phyloP scores from a whole-genome alignment of 1,284 basidiomycete species.

The Marasmius sp. region DNA sequence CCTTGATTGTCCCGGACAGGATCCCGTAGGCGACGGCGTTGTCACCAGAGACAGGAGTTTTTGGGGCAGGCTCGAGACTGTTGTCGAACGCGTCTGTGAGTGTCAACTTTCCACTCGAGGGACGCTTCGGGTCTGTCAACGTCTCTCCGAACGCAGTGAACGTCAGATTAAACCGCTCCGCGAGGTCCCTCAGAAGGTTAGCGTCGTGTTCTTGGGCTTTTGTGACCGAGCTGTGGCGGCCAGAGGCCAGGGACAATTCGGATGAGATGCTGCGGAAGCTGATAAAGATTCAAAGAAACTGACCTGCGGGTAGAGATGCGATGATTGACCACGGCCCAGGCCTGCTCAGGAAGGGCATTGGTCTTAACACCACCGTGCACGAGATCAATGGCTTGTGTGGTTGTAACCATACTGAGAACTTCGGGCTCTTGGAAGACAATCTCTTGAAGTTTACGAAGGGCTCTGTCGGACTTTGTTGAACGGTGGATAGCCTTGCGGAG shows the following conservation, averaged over 20 bases:
- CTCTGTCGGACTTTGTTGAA: slow-evolving; percentile 23
- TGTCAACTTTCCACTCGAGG: slow-evolving; percentile 19
- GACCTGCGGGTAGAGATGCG: slow-evolving; percentile 48
- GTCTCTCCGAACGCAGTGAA: slow-evolving; percentile 39
- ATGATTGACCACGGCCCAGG: slow-evolving; percentile 58
- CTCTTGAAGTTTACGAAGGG: slow-evolving; percentile 31
- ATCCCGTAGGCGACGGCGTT: slow-evolving; percentile 43
- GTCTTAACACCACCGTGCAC: slow-evolving; percentile 58
- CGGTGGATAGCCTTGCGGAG: slow-evolving; percentile 26
- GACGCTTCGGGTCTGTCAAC: slow-evolving; percentile 24
- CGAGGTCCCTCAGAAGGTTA: slow-evolving; percentile 32
- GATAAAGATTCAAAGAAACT: slow-evolving; percentile 2
- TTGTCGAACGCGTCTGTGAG: slow-evolving; percentile 36
- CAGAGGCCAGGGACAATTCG: background rate
- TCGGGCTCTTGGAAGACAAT: slow-evolving; percentile 25
- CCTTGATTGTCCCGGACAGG: slow-evolving; percentile 49
- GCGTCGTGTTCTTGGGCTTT: slow-evolving; percentile 24
- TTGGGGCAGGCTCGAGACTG: slow-evolving; percentile 55
- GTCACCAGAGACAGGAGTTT: slow-evolving; percentile 39
- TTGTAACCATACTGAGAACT: slow-evolving; percentile 36
- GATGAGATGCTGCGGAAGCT: background rate
- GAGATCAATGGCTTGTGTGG: slow-evolving; percentile 60
- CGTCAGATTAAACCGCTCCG: slow-evolving; percentile 35
- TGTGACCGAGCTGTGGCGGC: slow-evolving; percentile 24
- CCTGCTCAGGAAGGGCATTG: slow-evolving; percentile 61